Conservation (phyloP, 371 early-diverging fungal genomes). For the Umbelopsis sp. region DNA sequence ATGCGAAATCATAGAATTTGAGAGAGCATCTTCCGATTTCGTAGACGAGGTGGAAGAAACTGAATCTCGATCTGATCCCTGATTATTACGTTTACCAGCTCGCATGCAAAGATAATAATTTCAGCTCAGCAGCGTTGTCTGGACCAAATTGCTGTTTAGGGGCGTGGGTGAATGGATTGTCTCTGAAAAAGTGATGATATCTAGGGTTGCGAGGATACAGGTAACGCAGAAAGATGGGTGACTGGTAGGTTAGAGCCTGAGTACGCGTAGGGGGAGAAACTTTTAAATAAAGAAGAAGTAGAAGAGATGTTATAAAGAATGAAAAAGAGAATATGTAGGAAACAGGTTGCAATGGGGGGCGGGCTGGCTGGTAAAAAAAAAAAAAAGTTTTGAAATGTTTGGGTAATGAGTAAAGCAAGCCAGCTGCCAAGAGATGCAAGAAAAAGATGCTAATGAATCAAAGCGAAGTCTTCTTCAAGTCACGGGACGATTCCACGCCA, state of each 20-base stretch:
- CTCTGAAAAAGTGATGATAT: no score
- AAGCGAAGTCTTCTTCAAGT: constrained; percentile 2
- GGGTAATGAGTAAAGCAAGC: not conserved
- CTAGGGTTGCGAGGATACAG: no score
- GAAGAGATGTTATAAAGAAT: no score
- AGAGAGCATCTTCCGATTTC: constrained; percentile 1
- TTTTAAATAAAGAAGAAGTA: no score
- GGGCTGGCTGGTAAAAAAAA: not conserved
- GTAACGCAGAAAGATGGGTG: no score
- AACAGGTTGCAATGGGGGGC: no score
- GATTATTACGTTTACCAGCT: constrained; percentile 6
- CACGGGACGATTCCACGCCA: constrained; percentile 19
- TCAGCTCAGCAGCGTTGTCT: not conserved
- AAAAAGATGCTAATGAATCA: not conserved
- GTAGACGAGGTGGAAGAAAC: constrained; percentile 4
- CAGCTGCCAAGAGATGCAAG: constrained; percentile 6
- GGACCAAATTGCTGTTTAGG: not conserved
- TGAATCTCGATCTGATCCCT: constrained; percentile 19
- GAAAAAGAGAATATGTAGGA: no score
- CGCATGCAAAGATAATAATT: constrained; percentile 11
- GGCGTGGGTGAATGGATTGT: no score
- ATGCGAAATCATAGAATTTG: not conserved
- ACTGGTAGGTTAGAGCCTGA: no score
- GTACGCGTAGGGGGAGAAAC: no score
- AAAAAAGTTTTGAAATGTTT: not conserved